phyloP scores from a whole-genome alignment of 257 asterid genomes.

The Penstemon barbatus region DNA sequence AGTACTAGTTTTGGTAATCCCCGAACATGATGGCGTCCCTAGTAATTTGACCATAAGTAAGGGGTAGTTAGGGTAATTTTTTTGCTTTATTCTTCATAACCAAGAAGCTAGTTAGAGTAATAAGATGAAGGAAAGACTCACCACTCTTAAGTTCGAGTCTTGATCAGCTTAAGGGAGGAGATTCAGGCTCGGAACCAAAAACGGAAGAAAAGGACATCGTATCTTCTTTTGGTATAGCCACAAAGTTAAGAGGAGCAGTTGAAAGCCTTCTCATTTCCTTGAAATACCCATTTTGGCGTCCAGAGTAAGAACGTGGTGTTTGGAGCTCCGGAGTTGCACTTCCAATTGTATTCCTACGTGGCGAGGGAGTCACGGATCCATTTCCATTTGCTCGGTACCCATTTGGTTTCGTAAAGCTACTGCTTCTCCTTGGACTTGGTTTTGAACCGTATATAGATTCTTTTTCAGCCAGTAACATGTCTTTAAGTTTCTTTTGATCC shows the following conservation, averaged over 20 bases:
- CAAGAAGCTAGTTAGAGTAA: not conserved
- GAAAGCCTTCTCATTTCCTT: slow-evolving; percentile 87
- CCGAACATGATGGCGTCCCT: too few species aligned
- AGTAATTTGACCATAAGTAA: too few species aligned
- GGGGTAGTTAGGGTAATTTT: too few species aligned
- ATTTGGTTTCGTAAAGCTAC: slow-evolving; percentile 60
- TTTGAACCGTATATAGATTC: slow-evolving; percentile 84
- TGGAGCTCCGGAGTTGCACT: slow-evolving; percentile 62
- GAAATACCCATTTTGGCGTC: slow-evolving; percentile 64
- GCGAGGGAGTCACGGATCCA: slow-evolving; percentile 84
- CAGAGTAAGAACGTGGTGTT: slow-evolving; percentile 85
- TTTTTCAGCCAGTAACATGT: slow-evolving; percentile 80
- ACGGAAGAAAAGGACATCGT: slow-evolving; percentile 84
- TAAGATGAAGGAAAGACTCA: slow-evolving; percentile 26
- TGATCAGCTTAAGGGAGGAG: slow-evolving; percentile 66
- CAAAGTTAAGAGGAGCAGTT: slow-evolving; percentile 77
- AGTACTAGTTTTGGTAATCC: too few species aligned
- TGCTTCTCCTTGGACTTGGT: slow-evolving; percentile 87
- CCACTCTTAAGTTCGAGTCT: slow-evolving; percentile 31
- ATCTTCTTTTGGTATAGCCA: slow-evolving; percentile 76
- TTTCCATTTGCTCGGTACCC: slow-evolving; percentile 59
- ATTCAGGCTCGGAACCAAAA: slow-evolving; percentile 88
- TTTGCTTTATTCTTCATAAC: not conserved
- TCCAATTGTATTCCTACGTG: slow-evolving; percentile 79
- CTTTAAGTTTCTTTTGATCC: slow-evolving; percentile 92